These are phyloP conservation scores for Skeletonema marinoi DNA, from an alignment of 108 stramenopile genomes.

Conservation along the genomic window DNA sequence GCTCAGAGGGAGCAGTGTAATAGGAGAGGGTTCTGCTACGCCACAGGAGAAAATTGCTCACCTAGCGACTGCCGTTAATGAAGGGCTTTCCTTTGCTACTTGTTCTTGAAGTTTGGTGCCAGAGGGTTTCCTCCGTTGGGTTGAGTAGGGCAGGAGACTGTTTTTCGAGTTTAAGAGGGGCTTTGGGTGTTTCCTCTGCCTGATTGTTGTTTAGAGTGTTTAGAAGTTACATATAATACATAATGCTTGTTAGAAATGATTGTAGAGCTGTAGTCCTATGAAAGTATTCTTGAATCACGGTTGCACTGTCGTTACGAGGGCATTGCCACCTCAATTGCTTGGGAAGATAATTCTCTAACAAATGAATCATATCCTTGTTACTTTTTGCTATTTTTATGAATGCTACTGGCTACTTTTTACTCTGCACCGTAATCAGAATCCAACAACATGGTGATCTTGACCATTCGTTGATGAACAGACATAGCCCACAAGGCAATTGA, in stretches of 20 bases:
- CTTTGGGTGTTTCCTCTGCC: too few relatives aligned
- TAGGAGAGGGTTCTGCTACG: neutral
- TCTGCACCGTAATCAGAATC: neutral
- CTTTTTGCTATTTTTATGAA: too few relatives aligned
- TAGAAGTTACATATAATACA: neutral
- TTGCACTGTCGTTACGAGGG: too few relatives aligned
- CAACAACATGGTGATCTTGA: conserved; percentile 38
- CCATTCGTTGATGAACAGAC: conserved; percentile 64
- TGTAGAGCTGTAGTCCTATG: neutral
- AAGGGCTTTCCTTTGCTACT: neutral
- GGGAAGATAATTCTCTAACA: too few relatives aligned
- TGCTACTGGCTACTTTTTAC: neutral
- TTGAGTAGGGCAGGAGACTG: neutral
- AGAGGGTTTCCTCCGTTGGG: neutral
- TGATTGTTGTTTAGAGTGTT: neutral
- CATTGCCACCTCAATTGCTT: too few relatives aligned
- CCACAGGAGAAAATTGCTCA: neutral
- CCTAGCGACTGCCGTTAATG: neutral
- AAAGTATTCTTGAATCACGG: too few relatives aligned
- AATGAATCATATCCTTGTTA: too few relatives aligned
- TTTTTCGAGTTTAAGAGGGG: neutral
- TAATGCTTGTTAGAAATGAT: neutral
- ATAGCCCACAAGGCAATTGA: conserved; percentile 72
- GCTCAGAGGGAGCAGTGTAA: neutral
- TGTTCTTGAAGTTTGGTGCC: neutral